phyloP scores from a whole-genome alignment of 2,329 filamentous ascomycete species.

The Cladosporium cucumerinum region DNA sequence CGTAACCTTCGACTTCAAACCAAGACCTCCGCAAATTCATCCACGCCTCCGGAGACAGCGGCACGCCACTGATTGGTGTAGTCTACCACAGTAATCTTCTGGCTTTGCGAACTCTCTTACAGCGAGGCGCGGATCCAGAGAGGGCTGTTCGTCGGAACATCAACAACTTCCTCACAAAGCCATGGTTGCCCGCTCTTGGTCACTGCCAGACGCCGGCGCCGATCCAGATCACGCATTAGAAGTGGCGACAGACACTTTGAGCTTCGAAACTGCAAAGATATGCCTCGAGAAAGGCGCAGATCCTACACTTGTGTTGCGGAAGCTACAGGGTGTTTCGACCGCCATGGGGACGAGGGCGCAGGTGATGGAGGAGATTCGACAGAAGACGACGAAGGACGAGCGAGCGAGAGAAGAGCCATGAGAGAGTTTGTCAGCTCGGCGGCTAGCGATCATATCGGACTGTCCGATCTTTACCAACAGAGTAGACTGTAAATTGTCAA shows the following conservation, averaged over 20 bases:
- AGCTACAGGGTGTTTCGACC: not conserved
- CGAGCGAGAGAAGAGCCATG: not conserved
- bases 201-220: constrained; percentile 12
- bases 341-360: not conserved
- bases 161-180: not conserved
- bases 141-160: not conserved
- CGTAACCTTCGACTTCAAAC: not conserved
- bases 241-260: not conserved
- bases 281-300: constrained; percentile 16
- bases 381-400: not conserved
- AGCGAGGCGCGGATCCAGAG: constrained; percentile 11
- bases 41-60: constrained; percentile 5
- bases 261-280: constrained; percentile 1
- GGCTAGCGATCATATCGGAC: too few species aligned
- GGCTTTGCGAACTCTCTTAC: constrained; percentile 6
- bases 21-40: constrained; percentile 14
- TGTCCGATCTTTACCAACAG: too few species aligned
- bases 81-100: constrained; percentile 16
- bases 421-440: not conserved
- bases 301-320: not conserved
- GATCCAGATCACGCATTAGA: not conserved
- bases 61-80: constrained; percentile 15
- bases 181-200: constrained; percentile 12
- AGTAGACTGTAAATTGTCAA: too few species aligned
- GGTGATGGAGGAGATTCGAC: not conserved